Percentiles rank a stretch among this genome's conserved stretches.
phyloP scores from a whole-genome alignment of 306 rosid species.

The Pterocarpus macrocarpus region DNA sequence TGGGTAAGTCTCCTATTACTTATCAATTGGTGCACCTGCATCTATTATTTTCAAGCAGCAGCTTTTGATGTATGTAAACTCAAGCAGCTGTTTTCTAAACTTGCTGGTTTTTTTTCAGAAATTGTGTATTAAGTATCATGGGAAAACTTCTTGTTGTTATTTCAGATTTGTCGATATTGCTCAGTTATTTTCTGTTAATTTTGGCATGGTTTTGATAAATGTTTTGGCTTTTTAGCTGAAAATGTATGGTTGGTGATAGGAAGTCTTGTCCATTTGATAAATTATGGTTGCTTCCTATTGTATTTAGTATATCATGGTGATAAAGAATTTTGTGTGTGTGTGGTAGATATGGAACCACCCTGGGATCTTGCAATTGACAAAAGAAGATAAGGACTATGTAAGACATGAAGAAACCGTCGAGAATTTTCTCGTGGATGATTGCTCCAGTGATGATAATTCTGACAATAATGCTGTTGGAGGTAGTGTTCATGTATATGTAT shows the following conservation, averaged over 20 bases:
- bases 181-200: conserved; percentile 32
- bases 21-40: background rate
- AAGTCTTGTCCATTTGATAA: conserved; percentile 30
- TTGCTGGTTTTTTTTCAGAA: background rate
- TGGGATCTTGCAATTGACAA: conserved; percentile 92
- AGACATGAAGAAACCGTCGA: conserved; percentile 85
- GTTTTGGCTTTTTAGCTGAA: conserved; percentile 17
- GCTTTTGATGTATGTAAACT: conserved; percentile 10
- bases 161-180: conserved; percentile 11
- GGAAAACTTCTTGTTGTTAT: background rate
- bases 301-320: conserved; percentile 38
- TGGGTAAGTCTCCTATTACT: background rate
- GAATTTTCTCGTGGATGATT: conserved; percentile 89
- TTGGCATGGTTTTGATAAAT: conserved; percentile 6
- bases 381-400: conserved; percentile 73
- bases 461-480: conserved; percentile 85
- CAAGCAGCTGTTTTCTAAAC: background rate
- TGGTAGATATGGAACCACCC: conserved; percentile 99
- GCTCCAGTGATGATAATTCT: conserved; percentile 92
- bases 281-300: conserved; percentile 40
- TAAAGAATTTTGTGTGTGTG: conserved; percentile 43
- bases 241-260: conserved; percentile 23
- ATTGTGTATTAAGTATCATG: background rate
- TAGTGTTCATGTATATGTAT: conserved; percentile 42
- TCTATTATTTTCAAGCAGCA: conserved; percentile 15